Percentiles rank a stretch among this genome's conserved stretches.
phyloP scores from a whole-genome alignment of 129 eudicot species.

The Centrapalus pauciflorus region DNA sequence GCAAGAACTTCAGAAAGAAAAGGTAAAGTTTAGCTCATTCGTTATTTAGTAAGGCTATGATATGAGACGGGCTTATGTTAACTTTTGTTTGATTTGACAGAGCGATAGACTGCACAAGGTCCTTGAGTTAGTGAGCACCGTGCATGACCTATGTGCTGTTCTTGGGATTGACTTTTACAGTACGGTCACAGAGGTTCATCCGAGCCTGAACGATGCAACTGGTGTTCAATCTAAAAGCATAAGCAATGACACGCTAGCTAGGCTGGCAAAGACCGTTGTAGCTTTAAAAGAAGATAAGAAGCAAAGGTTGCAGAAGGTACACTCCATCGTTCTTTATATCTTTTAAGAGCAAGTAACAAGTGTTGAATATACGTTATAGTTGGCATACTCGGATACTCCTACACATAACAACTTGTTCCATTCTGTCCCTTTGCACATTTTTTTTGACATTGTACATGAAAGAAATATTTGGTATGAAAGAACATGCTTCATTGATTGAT shows the following conservation, averaged over 20 bases:
- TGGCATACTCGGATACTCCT: too few relatives aligned
- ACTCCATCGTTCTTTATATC: background rate
- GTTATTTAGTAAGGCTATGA: background rate
- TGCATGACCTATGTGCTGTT: conserved; percentile 68
- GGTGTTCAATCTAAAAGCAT: conserved; percentile 56
- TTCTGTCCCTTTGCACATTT: background rate
- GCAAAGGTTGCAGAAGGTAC: conserved; percentile 54
- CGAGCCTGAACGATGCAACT: conserved; percentile 48
- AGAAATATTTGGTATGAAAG: background rate
- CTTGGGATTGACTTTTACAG: conserved; percentile 59
- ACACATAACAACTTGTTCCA: too few relatives aligned
- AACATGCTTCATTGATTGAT: background rate
- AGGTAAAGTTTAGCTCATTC: conserved; percentile 35
- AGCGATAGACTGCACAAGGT: conserved; percentile 70
- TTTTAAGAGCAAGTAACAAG: background rate
- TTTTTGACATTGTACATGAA: background rate
- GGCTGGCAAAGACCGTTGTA: conserved; percentile 43
- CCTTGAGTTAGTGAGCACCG: conserved; percentile 36
- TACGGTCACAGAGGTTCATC: conserved; percentile 56
- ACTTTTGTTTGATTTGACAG: conserved; percentile 33
- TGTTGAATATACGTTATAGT: background rate
- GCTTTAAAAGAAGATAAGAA: conserved; percentile 68
- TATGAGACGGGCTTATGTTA: background rate
- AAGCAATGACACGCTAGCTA: conserved; percentile 71
- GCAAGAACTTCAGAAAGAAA: conserved; percentile 74